Percentiles rank a stretch among this genome's conserved stretches.
phyloP scores from a whole-genome alignment of 2,329 filamentous ascomycete species.

The Colletotrichum salicis region DNA sequence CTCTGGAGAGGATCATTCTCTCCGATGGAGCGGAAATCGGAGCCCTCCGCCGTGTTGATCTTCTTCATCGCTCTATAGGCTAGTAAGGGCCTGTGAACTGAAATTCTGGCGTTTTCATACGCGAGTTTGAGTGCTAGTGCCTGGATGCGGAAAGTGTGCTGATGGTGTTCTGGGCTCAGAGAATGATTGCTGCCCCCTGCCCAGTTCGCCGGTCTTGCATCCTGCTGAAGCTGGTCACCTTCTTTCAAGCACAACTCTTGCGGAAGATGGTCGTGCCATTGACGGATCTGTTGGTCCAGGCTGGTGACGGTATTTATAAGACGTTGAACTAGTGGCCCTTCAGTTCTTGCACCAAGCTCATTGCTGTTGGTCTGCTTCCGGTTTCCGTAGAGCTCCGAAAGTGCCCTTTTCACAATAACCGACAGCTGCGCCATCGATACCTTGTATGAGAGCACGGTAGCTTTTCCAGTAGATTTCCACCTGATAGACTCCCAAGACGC shows the following conservation, averaged over 20 bases:
- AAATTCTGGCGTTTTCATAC: neutral
- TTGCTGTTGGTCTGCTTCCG: neutral
- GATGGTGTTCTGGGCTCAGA: neutral
- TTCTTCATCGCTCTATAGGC: neutral
- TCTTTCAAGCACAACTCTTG: neutral
- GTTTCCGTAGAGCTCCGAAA: neutral
- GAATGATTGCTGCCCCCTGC: neutral
- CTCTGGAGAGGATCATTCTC: neutral
- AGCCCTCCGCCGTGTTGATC: neutral
- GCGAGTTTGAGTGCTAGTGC: neutral
- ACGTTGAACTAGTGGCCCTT: neutral
- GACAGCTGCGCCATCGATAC: neutral
- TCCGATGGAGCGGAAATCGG: neutral
- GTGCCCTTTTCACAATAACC: neutral
- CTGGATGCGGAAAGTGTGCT: neutral
- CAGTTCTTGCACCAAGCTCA: neutral
- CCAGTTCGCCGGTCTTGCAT: neutral
- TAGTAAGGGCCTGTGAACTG: neutral
- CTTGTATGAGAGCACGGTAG: neutral
- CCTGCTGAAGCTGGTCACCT: neutral
- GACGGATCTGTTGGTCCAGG: neutral
- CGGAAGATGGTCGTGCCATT: neutral
- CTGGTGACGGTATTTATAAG: neutral
- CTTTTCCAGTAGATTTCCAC: neutral
- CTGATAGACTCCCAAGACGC: neutral